A percentile compares a stretch with the other conserved stretches of the same genome.
Evolutionary conservation across 495 filamentous ascomycete species (phyloP).

Genomic region (Neurospora tetraspora): DNA sequence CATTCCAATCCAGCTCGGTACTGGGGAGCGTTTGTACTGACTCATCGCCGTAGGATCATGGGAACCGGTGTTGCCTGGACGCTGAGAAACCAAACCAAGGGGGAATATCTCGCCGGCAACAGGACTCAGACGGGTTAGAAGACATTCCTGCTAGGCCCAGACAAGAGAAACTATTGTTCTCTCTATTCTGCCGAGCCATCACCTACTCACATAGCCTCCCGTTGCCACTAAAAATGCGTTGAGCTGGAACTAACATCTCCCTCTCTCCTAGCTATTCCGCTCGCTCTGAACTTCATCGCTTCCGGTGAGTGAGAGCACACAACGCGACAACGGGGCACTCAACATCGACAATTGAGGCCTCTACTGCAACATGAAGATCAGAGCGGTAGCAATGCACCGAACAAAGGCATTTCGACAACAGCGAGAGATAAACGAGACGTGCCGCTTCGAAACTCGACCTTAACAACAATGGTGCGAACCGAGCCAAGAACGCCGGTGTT

Average conservation of each 20-base stretch:
- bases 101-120: conserved; percentile 58
- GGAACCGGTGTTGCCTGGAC: conserved; percentile 59
- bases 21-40: background rate
- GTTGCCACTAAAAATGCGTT: background rate
- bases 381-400: conserved; percentile 31
- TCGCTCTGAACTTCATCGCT: conserved; percentile 74
- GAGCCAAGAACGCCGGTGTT: background rate
- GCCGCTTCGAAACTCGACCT: background rate
- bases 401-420: background rate
- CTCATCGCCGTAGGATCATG: conserved; percentile 34
- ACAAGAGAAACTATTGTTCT: background rate
- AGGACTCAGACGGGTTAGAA: conserved; percentile 67
- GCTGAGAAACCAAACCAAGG: conserved; percentile 57
- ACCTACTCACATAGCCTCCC: background rate
- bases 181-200: background rate
- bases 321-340: conserved; percentile 2
- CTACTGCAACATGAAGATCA: conserved; percentile 12
- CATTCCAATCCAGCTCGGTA: too few relatives aligned
- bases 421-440: background rate
- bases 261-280: conserved; percentile 46
- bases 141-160: conserved; percentile 1
- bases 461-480: background rate
- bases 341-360: background rate
- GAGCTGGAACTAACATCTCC: conserved; percentile 10
- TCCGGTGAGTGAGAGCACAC: conserved; percentile 57